Evolutionary conservation across 176 grass and related monocot genomes (phyloP).

Genomic region (Paspalum notatum): DNA sequence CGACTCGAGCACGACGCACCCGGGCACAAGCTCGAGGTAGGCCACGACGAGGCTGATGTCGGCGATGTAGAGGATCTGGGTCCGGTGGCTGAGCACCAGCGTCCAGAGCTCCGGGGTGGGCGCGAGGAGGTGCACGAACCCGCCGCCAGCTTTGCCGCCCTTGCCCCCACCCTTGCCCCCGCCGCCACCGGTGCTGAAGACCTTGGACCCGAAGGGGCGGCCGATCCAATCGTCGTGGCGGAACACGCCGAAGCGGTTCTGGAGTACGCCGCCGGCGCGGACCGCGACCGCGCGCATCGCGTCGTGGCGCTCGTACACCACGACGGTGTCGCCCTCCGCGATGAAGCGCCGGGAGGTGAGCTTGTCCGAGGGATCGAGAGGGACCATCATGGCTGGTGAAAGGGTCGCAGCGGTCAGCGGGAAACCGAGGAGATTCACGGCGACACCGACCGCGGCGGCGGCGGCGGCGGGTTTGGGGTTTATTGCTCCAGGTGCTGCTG

Average conservation of each 20-base stretch:
- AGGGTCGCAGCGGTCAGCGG: neutral
- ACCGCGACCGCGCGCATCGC: slow-evolving; percentile 70
- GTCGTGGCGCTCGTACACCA: slow-evolving; percentile 83
- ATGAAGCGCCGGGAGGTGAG: slow-evolving; percentile 60
- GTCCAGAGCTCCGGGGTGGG: slow-evolving; percentile 93
- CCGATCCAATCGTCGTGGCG: slow-evolving; percentile 85
- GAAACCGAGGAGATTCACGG: neutral
- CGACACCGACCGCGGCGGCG: no score
- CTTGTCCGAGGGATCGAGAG: slow-evolving; percentile 44
- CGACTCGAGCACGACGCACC: slow-evolving; percentile 81
- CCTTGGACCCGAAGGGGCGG: slow-evolving; percentile 79
- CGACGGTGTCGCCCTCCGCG: slow-evolving; percentile 72
- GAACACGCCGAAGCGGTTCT: slow-evolving; percentile 88
- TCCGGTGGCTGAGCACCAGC: slow-evolving; percentile 87
- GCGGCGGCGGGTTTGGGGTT: no score
- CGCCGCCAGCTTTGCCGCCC: neutral
- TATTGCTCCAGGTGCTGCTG: no score
- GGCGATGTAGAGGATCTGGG: slow-evolving; percentile 86
- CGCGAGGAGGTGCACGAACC: slow-evolving; percentile 77
- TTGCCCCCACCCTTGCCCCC: neutral
- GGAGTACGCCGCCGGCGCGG: slow-evolving; percentile 51
- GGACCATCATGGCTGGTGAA: slow-evolving; percentile 49
- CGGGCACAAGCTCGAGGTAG: slow-evolving; percentile 81
- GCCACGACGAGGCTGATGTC: slow-evolving; percentile 90
- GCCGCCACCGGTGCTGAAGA: slow-evolving; percentile 38